Base-by-base conservation (phyloP, 2,329 filamentous ascomycete genomes). In the Aschersonia sp. region DNA sequence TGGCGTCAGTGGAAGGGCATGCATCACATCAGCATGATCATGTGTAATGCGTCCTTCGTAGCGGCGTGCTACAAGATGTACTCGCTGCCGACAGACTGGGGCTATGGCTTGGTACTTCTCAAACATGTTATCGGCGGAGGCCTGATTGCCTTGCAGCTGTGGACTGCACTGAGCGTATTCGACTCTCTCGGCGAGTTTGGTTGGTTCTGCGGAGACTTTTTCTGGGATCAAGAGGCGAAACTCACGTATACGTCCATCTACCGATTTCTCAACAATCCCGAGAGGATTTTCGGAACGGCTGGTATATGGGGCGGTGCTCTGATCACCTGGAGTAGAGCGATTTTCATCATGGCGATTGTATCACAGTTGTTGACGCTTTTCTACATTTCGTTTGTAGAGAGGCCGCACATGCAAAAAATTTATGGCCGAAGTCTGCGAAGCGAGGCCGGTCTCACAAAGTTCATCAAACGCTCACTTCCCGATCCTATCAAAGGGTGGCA, bases 121-220 rank as follows among this genome's bases (percentile, higher is more conserved):
- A 84, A 89, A 60, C 92, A 97, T 59, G 85, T 96, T 30, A 61
- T 97, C 35, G 92, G 92, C 43, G 72, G 77, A 45, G 79, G 85
- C 47, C 71, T 97, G 53, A 80, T 97, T 50, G 81, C 84, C 9
- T 74, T 98, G 46, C 92, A 98, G 59, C 66, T 94, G 20, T 98
- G 92, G 92, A 95, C 89, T 1, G 84, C 88, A 2, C 73, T 85
- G 54, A 96, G 89, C 63, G 89, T 97, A 55, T 94, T 97, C 63
- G 89, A 96, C 46, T 94, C 88, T 2, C 78, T 98, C 0, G 92
- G 92, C 49, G 92, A 98, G 60, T 98, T 97, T 59, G 92, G 92
- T 57, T 98, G 91, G 91, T 97, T 97, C 72, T 97, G 89, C 60
- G 92, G 92, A 20, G 92, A 98, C 62, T 98, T 97, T 71, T 97